Percentiles rank a stretch among this genome's conserved stretches.
Evolutionary conservation across 257 asterid genomes (phyloP).

Genomic region (Buddleja alternifolia): DNA sequence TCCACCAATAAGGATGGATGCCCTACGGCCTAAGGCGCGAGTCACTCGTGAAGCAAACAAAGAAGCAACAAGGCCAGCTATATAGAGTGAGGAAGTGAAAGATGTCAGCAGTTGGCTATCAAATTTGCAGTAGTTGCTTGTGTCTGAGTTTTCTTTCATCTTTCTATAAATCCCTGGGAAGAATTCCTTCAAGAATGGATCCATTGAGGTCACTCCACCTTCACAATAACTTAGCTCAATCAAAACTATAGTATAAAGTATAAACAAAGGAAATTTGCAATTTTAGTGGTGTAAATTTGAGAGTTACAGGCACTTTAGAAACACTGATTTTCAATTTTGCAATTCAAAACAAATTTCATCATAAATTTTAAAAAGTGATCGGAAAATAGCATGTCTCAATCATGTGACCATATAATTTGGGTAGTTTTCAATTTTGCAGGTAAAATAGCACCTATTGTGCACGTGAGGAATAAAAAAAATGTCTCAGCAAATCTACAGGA

Average conservation of each 20-base stretch:
- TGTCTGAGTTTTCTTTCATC: constrained; percentile 35
- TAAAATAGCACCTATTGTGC: no score
- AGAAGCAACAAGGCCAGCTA: constrained; percentile 53
- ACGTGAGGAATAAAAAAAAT: no score
- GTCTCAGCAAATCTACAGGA: no score
- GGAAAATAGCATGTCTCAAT: no score
- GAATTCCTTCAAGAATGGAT: constrained; percentile 48
- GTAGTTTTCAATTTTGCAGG: no score
- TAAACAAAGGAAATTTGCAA: no score
- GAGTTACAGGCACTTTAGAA: no score
- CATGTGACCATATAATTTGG: no score
- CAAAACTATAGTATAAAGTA: background rate
- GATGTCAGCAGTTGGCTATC: constrained; percentile 45
- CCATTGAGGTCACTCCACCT: constrained; percentile 70
- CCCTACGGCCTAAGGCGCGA: constrained; percentile 42
- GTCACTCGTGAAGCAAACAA: constrained; percentile 48
- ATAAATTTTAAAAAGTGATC: no score
- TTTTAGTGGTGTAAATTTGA: no score
- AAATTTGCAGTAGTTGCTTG: constrained; percentile 51
- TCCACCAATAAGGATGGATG: constrained; percentile 47
- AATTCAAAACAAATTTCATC: no score
- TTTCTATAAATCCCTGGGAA: constrained; percentile 40
- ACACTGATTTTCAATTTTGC: no score
- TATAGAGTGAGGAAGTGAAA: constrained; percentile 55
- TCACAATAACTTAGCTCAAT: background rate